Evolutionary conservation across 148 eudicot species (phyloP), one percentile per base, ranked within the genome.

Genomic region (Fagopyrum homotropicum): DNA sequence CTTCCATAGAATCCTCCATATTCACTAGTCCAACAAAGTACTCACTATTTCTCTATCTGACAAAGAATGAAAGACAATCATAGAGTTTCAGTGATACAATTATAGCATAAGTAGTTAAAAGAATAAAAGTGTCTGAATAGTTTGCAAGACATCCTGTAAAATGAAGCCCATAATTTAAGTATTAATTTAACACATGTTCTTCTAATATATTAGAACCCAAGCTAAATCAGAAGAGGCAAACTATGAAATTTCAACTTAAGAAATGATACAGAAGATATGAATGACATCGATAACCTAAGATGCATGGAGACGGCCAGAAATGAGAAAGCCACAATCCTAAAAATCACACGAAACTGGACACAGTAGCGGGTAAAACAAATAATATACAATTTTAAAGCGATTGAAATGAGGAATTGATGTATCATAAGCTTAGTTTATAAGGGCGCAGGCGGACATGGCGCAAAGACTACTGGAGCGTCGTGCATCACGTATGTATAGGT

Each of bases 1-100:
- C 88, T 72, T 77, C 84, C 47, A 81, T 15, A 16, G 85, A 76
- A n/a, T 82, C 84, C 70, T 40, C 89, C 74, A 72, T 72, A 48
- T 17, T 49, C 54, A 19, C 17, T 35, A 4, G 46, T 43, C 71
- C n/a, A 15, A 6, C 46, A 40, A 40, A 66, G 14, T 60, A 60
- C 29, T 60, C 15, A 40, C 43, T 26, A 61, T 26, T 14, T 22
- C 47, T 14, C 46, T 66, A 40, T 15, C 71, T 66, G 71, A 40
- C n/a, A 66, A 14, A 66, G 17, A 66, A 6, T 43, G 30, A 12
- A 40, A 43, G 71, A 66, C 15, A 43, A 15, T 12, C 17, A 66
- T 51, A 2, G 16, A 51, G 22, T 22, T 54, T 57, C 64, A 57
- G 64, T 57, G 29, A 56, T n/a, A 5, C n/a, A 56, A 7, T 22